Evolutionary conservation across 805 yeast species (phyloP), one percentile per base, ranked within the genome.

Genomic region (Barnettozyma populi): DNA sequence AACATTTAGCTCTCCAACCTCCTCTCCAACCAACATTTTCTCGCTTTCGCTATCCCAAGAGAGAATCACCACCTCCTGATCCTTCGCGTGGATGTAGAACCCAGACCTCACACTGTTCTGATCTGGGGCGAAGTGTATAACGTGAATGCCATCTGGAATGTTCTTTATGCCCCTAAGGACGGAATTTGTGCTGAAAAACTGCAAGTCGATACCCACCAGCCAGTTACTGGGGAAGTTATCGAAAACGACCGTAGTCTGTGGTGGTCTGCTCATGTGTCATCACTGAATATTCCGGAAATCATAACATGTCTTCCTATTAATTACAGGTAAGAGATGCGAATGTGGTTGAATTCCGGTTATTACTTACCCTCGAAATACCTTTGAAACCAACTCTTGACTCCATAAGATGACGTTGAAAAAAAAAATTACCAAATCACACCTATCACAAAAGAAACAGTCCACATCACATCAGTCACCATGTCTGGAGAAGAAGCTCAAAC

Each of bases 131-230:
- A 75, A 72, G 60, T 82, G 87, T 11, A 82, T 53, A 2, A 79
- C 61, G 60, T 82, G 88, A 0, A 71, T 41, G 0, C 87, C 87
- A 4, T 59, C 48, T 0, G 78, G 71, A 4, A 82, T 64, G 16
- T 64, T 60, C 52, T 79, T 79, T 52, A 82, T 69, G 1, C 87
- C 87, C 48, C 62, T 66, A 21, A 77, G 64, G 2, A 63, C 47
- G 9, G 60, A 49, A 23, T 68, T 71, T 8, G 74, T 57, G 32
- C 65, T 66, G 65, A 78, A 76, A 57, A 74, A 77, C 50, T 70
- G 74, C 19, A 72, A 57, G 50, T 79, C 82, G 23, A 78, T 69
- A 1, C 84, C 84, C 0, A 68, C 57, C 1, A 66, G 51, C 64
- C 70, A 66, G n/a, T 52, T 60, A 5, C 51, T 44, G 0, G 75